Evolutionary conservation across 176 grass and related monocot species (phyloP), one percentile per base, ranked within the genome.

Genomic region (Oryza glumipatula): DNA sequence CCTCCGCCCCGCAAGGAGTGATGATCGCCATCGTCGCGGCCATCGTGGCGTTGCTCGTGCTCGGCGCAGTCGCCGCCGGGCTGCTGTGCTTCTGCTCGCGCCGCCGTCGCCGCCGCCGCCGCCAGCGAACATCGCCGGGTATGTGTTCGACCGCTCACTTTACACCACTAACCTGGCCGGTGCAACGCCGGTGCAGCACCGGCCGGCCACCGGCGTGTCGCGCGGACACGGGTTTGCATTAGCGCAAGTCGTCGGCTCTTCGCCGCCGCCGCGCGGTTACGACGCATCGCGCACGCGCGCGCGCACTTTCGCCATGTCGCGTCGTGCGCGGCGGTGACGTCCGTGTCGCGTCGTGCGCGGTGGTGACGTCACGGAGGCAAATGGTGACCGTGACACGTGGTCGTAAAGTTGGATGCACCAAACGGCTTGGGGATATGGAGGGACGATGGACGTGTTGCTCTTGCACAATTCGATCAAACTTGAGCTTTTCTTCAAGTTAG

Each of bases 71-170:
- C 79, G 63, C 86, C 0, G 88, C 46, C 74, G 79, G 79, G 73
- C 68, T 90, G 44, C 21, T 90, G 45, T 90, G 21, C 73, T 82
- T 15, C 78, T 90, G 24, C 83, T 12, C 22, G 0, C 43, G 76
- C 58, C 86, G 72, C 22, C 78, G 78, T 23, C 83, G 78, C 11
- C 87, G 46, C 1, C 83, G 23, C 17, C 87, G 63, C 5, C 70
- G 14, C 10, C 15, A 38, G 2, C 74, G 39, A 2, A 6, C 30
- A 10, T 48, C 65, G 15, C 32, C 79, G 8, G 84, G 88, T 90
- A 90, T 58, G 78, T 86, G 78, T 86, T 26, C 12, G 17, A 2
- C 52, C 58, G 5, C 67, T 44, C 66, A 10, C 61, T 5, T 39
- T 1, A 74, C 24, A 28, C 66, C 84, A 45, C 44, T 73, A 32